Evolutionary conservation across 495 filamentous ascomycete genomes (phyloP), one percentile per base, ranked within the genome.

Genomic region (Trichoderma asperelloides): DNA sequence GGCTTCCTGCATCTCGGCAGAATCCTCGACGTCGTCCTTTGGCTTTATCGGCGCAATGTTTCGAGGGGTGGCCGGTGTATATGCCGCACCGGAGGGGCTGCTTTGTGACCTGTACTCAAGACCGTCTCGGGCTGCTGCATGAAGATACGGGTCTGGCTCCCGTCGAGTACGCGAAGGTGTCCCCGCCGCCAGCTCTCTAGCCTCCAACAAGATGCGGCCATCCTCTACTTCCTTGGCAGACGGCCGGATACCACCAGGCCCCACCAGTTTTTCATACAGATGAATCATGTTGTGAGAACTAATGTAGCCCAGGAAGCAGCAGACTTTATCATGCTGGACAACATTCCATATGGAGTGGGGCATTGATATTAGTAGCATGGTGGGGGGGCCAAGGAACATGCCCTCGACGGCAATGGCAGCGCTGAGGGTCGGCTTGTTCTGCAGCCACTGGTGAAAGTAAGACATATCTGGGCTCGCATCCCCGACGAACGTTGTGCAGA

Each of bases 1-100:
- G 51, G 84, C 84, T 72, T 85, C 82, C 55, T 84, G 80, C 82
- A 86, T 85, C 72, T 86, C 84, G 18, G 79, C 82, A 13, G 83
- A 81, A 63, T 85, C 84, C 70, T 85, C 83, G 15, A 81, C 82
- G 13, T 84, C 81, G 28, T 81, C 77, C 68, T 84, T 83, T 40
- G 70, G 69, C 2, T 70, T 66, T n/a, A 69, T 67, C 11, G 64
- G 66, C 21, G 74, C 13, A 45, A 60, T 18, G 21, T 15, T 41
- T 18, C 43, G 64, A 30, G 39, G 39, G 3, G 40, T 16, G 39
- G 41, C 64, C 27, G 55, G 27, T 2, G 55, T 30, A 30, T 60
- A 60, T 23, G 25, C 4, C 25, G 55, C 55, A 16, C 43, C 43
- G 18, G 64, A 66, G 15, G 64, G 64, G 15, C 43, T 55, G 45